Evolutionary conservation across 805 yeast genomes (phyloP).

Genomic region (Schwanniomyces pseudopolymorphus): DNA sequence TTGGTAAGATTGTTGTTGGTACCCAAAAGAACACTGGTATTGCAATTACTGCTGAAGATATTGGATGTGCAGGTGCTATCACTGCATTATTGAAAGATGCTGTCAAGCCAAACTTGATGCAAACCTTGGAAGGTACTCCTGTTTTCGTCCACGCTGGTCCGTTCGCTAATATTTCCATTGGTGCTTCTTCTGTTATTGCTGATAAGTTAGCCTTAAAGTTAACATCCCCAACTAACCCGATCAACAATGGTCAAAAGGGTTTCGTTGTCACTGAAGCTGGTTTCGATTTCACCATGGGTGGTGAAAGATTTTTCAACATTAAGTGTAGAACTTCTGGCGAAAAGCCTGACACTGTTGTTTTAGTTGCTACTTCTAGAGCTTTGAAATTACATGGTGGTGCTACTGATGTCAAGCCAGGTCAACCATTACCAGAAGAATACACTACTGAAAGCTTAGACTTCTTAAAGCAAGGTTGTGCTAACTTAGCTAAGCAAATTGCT

Average conservation of each 20-base stretch:
- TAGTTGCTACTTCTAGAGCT: conserved; percentile 97
- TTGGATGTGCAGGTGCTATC: conserved; percentile 94
- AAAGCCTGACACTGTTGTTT: conserved; percentile 84
- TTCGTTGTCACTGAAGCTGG: conserved; percentile 98
- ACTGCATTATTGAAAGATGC: conserved; percentile 95
- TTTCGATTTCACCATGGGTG: conserved; percentile 98
- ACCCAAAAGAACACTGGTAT: conserved; percentile 64
- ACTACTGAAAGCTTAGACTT: conserved; percentile 76
- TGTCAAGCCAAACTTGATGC: conserved; percentile 95
- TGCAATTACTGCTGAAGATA: conserved; percentile 90
- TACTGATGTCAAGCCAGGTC: conserved; percentile 94
- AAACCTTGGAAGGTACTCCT: conserved; percentile 95
- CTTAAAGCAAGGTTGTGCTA: conserved; percentile 77
- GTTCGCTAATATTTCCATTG: conserved; percentile 95
- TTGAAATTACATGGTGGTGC: conserved; percentile 97
- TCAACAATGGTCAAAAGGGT: conserved; percentile 55
- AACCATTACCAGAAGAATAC: conserved; percentile 79
- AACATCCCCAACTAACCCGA: conserved; percentile 53
- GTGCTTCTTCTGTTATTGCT: conserved; percentile 92
- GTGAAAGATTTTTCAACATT: conserved; percentile 94
- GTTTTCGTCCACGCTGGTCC: conserved; percentile 98
- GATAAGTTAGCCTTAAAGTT: conserved; percentile 90
- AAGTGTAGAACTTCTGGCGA: conserved; percentile 92
- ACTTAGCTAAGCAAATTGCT: conserved; percentile 84
- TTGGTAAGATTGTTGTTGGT: conserved; percentile 89